Base-by-base conservation (phyloP, 2,329 filamentous ascomycete genomes). In the Coleophoma eucalyptorum region DNA sequence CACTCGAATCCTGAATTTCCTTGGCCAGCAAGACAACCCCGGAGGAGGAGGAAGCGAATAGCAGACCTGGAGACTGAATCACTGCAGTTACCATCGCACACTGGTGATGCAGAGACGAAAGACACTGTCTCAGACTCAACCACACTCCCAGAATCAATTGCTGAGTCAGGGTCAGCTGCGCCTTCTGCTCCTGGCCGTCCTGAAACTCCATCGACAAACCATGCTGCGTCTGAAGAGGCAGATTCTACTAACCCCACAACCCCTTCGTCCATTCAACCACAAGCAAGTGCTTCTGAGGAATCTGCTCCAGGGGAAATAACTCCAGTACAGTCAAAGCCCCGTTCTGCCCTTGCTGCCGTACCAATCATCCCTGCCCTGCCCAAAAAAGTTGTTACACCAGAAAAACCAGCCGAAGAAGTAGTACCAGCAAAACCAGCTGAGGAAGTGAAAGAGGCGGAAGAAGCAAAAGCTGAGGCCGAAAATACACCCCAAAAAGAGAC, bases 191-290 rank as follows among this genome's bases (percentile, higher is more conserved):
- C 61, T 61, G 60, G 61, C 65, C 72, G 74, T 49, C 74, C 76
- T 41, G 76, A 76, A 64, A 73, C 74, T 50, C 70, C 71, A 56
- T 68, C 72, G 20, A 71, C 72, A 54, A 70, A 71, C 40, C 58
- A 61, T n/a, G 57, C 62, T 35, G 57, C 61, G 11, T 72, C 71
- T 19, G 72, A 78, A 53, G 57, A 64, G 44, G 49, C 54, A 8
- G 50, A 55, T 37, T 65, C 73, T 26, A 79, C 78, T 2, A 76
- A 77, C 43, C 75, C 79, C 31, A 77, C 77, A 1, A 79, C 78
- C 4, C 77, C 81, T 3, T 79, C 81, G 3, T 79, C 80, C 3
- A 68, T 73, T 13, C 54, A 57, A 45, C 54, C 58, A 43, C 31
- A 52, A 15, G 51, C 56, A 37, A 13, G 54, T 15, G 19, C 34